phyloP scores from a whole-genome alignment of 148 eudicot genomes.

The Chenopodium formosanum region DNA sequence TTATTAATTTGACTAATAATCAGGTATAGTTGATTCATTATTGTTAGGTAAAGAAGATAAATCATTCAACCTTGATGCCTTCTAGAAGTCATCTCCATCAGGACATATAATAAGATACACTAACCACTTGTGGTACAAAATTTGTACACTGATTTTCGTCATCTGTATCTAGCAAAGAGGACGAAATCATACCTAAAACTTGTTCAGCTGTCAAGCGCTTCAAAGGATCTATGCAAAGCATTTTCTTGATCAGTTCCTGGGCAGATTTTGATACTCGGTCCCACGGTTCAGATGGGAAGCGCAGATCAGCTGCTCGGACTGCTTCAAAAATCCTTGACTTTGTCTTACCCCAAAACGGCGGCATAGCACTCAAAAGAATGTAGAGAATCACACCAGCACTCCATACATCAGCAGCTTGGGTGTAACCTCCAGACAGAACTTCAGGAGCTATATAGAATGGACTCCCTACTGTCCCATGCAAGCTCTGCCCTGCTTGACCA shows the following conservation, averaged over 20 bases:
- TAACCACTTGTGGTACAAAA: neutral
- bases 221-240: slow-evolving; percentile 73
- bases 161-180: slow-evolving; percentile 1
- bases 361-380: slow-evolving; percentile 84
- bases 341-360: slow-evolving; percentile 93
- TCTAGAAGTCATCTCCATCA: neutral
- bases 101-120: neutral
- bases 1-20: neutral
- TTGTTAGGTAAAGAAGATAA: neutral
- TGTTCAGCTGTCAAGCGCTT: slow-evolving; percentile 68
- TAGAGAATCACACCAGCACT: slow-evolving; percentile 93
- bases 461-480: slow-evolving; percentile 87
- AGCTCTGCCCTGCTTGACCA: slow-evolving; percentile 59
- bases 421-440: slow-evolving; percentile 80
- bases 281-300: slow-evolving; percentile 73
- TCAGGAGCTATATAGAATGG: slow-evolving; percentile 96
- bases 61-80: neutral
- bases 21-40: neutral
- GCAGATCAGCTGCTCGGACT: slow-evolving; percentile 78
- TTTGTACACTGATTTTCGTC: neutral
- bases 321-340: slow-evolving; percentile 78
- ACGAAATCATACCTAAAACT: slow-evolving; percentile 59
- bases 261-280: slow-evolving; percentile 59
- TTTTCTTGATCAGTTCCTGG: slow-evolving; percentile 64
- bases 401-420: slow-evolving; percentile 88